phyloP scores from a whole-genome alignment of 768 basidiomycete species.

The Podaxis sp. region DNA sequence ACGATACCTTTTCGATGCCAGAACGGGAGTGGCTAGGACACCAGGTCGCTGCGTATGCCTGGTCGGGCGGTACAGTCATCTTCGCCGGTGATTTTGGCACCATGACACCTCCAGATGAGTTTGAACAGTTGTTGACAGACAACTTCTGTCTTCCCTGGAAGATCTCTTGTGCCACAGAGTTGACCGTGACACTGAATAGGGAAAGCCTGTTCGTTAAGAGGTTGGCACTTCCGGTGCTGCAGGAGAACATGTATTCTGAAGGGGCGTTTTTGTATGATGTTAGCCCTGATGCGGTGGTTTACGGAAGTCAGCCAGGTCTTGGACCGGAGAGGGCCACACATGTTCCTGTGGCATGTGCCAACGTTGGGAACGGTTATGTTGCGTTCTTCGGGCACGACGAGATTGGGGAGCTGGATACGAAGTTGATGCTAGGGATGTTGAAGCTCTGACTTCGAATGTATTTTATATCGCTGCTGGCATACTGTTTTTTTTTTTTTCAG shows the following conservation, averaged over 20 bases:
- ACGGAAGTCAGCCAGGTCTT: slow-evolving; percentile 13
- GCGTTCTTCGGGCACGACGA: slow-evolving; percentile 19
- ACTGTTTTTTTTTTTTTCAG: too few relatives aligned
- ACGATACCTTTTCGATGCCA: slow-evolving; percentile 26
- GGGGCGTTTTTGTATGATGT: slow-evolving; percentile 18
- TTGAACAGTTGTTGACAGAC: slow-evolving; percentile 25
- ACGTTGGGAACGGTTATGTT: slow-evolving; percentile 35
- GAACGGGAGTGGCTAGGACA: slow-evolving; percentile 27
- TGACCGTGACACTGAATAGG: slow-evolving; percentile 17
- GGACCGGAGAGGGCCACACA: slow-evolving; percentile 22
- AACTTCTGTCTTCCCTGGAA: slow-evolving; percentile 37
- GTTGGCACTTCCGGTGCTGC: slow-evolving; percentile 21
- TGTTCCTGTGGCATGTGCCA: slow-evolving; percentile 26
- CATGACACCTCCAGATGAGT: slow-evolving; percentile 17
- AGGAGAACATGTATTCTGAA: slow-evolving; percentile 27
- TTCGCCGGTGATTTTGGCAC: slow-evolving; percentile 29
- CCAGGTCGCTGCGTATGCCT: slow-evolving; percentile 32
- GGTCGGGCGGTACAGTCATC: slow-evolving; percentile 37
- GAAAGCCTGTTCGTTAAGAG: slow-evolving; percentile 18
- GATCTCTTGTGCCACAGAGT: slow-evolving; percentile 21
- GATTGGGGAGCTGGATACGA: neutral
- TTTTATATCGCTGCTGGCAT: neutral
- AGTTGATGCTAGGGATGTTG: neutral
- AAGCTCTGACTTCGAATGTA: neutral
- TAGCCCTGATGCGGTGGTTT: slow-evolving; percentile 19